A percentile compares a stretch with the other conserved stretches of the same genome.
Evolutionary conservation across 805 yeast species (phyloP).

Genomic region (Candida namnaoensis): DNA sequence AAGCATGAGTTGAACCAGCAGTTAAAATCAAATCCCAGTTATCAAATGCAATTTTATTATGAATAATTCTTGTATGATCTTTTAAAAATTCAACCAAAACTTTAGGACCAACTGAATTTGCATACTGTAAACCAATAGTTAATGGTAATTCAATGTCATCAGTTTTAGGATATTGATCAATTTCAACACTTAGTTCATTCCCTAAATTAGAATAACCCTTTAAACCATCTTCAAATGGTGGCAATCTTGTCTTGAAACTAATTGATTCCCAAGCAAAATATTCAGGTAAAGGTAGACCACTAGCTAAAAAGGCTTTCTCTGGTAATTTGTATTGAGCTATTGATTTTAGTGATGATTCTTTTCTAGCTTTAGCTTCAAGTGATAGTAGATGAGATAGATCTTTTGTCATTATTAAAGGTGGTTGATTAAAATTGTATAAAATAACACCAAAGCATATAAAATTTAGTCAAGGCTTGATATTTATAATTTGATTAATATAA

Average conservation of each 20-base stretch:
- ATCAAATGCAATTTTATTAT: slow-evolving; percentile 32
- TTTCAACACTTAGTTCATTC: neutral
- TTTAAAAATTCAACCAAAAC: slow-evolving; percentile 54
- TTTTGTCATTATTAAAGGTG: too few species aligned
- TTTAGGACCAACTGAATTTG: slow-evolving; percentile 68
- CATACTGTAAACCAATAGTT: slow-evolving; percentile 78
- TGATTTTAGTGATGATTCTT: too few species aligned
- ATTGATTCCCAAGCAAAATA: slow-evolving; percentile 82
- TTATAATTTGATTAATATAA: too few species aligned
- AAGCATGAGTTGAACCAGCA: slow-evolving; percentile 49
- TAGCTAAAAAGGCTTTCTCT: slow-evolving; percentile 76
- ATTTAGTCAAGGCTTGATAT: too few species aligned
- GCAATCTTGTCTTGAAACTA: slow-evolving; percentile 53
- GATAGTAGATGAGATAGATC: too few species aligned
- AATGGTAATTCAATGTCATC: slow-evolving; percentile 25
- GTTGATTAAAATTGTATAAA: too few species aligned
- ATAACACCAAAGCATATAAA: too few species aligned
- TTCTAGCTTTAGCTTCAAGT: too few species aligned
- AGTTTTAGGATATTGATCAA: neutral
- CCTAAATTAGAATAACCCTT: slow-evolving; percentile 22
- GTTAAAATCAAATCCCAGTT: slow-evolving; percentile 39
- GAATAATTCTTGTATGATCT: slow-evolving; percentile 31
- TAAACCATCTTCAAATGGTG: slow-evolving; percentile 69
- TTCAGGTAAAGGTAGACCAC: slow-evolving; percentile 85
- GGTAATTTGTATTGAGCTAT: slow-evolving; percentile 24